Conservation (phyloP, 1,139 yeast genomes). For the Meyerozyma carpophila region DNA sequence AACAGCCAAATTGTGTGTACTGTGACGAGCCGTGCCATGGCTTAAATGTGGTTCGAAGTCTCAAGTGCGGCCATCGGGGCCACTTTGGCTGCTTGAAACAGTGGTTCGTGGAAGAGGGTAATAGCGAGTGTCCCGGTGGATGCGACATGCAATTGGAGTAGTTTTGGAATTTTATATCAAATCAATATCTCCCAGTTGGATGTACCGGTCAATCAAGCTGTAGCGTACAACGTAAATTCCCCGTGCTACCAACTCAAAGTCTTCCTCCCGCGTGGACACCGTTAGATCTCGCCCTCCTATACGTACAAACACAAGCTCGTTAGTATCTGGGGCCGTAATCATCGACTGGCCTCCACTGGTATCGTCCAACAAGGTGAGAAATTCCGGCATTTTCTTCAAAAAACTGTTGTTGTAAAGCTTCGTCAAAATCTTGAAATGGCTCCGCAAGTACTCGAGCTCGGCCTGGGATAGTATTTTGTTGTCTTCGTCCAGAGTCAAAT, state of each 20-base stretch:
- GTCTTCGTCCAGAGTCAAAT: constrained; percentile 18
- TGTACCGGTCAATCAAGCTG: constrained; percentile 39
- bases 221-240: constrained; percentile 78
- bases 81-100: constrained; percentile 74
- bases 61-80: constrained; percentile 83
- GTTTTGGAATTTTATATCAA: constrained; percentile 27
- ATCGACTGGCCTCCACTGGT: constrained; percentile 69
- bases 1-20: constrained; percentile 67
- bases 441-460: constrained; percentile 51
- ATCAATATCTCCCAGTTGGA: constrained; percentile 37
- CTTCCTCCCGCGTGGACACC: constrained; percentile 33
- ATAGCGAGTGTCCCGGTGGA: constrained; percentile 79
- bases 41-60: constrained; percentile 53
- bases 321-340: constrained; percentile 73
- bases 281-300: constrained; percentile 37
- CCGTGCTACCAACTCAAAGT: constrained; percentile 55
- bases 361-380: constrained; percentile 71
- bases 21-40: constrained; percentile 81
- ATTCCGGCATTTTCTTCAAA: constrained; percentile 60
- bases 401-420: constrained; percentile 67
- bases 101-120: constrained; percentile 68
- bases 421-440: constrained; percentile 61
- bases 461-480: constrained; percentile 42
- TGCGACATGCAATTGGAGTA: constrained; percentile 29
- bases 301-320: constrained; percentile 69